These are phyloP conservation scores for Carex arenaria DNA, from an alignment of 202 grass and related monocot genomes.

Conservation along the genomic window DNA sequence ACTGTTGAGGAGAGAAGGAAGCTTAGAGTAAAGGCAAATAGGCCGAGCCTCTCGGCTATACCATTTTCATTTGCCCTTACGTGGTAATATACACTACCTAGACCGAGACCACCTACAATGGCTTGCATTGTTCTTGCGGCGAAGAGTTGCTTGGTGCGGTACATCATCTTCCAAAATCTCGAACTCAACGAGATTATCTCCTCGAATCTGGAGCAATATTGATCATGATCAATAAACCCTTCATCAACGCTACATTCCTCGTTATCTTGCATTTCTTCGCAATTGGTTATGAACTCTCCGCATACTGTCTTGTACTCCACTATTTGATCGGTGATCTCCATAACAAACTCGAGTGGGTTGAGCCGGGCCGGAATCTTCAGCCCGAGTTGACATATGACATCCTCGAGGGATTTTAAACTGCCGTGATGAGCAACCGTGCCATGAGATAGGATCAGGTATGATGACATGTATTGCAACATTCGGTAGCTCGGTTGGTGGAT, in stretches of 20 bases:
- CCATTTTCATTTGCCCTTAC: slow-evolving; percentile 36
- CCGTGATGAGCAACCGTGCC: slow-evolving; percentile 62
- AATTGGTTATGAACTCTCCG: not conserved
- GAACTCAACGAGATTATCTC: slow-evolving; percentile 48
- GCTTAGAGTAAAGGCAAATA: slow-evolving; percentile 90
- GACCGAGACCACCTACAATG: slow-evolving; percentile 55
- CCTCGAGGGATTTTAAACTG: slow-evolving; percentile 46
- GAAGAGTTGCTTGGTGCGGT: slow-evolving; percentile 82
- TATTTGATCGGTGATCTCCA: slow-evolving; percentile 61
- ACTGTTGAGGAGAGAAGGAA: slow-evolving; percentile 93
- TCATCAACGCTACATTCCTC: not conserved
- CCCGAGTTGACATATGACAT: slow-evolving; percentile 41
- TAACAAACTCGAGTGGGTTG: slow-evolving; percentile 78
- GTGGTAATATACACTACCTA: slow-evolving; percentile 74
- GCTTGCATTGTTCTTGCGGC: slow-evolving; percentile 66
- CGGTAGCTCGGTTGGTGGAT: slow-evolving; percentile 95
- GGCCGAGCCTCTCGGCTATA: slow-evolving; percentile 54
- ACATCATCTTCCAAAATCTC: slow-evolving; percentile 73
- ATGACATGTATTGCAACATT: slow-evolving; percentile 68
- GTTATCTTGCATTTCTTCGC: not conserved
- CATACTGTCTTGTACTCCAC: slow-evolving; percentile 25
- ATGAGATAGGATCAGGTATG: slow-evolving; percentile 58
- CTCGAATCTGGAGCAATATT: slow-evolving; percentile 37
- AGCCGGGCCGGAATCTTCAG: slow-evolving; percentile 46
- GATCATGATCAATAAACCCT: slow-evolving; percentile 3